phyloP scores from a whole-genome alignment of 2,329 filamentous ascomycete species.

The Colletotrichum liaoningense region DNA sequence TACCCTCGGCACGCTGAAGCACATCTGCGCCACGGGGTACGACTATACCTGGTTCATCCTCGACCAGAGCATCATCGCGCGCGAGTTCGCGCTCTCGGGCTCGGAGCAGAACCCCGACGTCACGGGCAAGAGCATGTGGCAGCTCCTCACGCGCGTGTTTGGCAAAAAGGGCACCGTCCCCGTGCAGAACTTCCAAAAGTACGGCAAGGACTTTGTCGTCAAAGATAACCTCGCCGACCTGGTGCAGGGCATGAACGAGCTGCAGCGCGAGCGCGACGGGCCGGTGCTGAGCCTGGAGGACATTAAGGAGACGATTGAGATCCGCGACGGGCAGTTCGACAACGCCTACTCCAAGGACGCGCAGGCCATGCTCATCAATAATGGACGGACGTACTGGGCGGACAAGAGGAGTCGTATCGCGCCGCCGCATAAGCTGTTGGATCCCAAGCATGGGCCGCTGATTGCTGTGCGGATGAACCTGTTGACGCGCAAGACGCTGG shows the following conservation, averaged over 20 bases:
- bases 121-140: slow-evolving; percentile 66
- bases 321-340: slow-evolving; percentile 66
- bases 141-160: slow-evolving; percentile 62
- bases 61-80: slow-evolving; percentile 67
- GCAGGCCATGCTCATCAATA: slow-evolving; percentile 71
- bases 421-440: slow-evolving; percentile 63
- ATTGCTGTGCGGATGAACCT: slow-evolving; percentile 72
- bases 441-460: slow-evolving; percentile 66
- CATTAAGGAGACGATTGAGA: slow-evolving; percentile 60
- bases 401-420: slow-evolving; percentile 64
- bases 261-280: slow-evolving; percentile 58
- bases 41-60: slow-evolving; percentile 74
- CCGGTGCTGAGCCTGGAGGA: slow-evolving; percentile 57
- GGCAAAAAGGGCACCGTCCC: slow-evolving; percentile 62
- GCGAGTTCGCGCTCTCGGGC: slow-evolving; percentile 71
- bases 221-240: slow-evolving; percentile 66
- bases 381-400: slow-evolving; percentile 66
- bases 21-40: slow-evolving; percentile 70
- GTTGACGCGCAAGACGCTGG: slow-evolving; percentile 70
- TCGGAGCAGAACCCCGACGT: slow-evolving; percentile 74
- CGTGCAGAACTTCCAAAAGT: slow-evolving; percentile 69
- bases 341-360: slow-evolving; percentile 70
- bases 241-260: slow-evolving; percentile 68
- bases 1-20: slow-evolving; percentile 66
- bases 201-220: slow-evolving; percentile 70